Evolutionary conservation across 257 asterid genomes (phyloP).

Genomic region (Euphrasia confusa): DNA sequence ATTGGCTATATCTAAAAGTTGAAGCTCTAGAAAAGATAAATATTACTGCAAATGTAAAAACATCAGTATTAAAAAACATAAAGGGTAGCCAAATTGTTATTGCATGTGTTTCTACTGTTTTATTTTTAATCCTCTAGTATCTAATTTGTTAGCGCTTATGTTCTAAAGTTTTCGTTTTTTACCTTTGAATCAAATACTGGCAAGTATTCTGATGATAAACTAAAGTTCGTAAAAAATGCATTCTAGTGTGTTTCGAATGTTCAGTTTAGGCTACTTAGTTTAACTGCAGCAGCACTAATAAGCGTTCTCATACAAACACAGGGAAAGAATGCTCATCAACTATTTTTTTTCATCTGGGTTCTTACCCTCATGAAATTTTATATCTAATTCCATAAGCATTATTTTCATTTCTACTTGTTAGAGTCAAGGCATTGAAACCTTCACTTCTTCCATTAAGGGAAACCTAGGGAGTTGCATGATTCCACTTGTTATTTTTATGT

Average conservation of each 20-base stretch:
- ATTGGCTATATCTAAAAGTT: constrained; percentile 1
- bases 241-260: background rate
- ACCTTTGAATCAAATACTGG: background rate
- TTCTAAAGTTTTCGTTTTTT: background rate
- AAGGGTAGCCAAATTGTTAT: background rate
- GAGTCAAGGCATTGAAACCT: background rate
- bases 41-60: background rate
- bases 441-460: constrained; percentile 13
- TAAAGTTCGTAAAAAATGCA: constrained; percentile 3
- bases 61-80: background rate
- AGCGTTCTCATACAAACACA: background rate
- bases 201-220: constrained; percentile 5
- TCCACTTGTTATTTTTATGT: constrained; percentile 11
- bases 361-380: background rate
- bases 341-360: constrained; percentile 1
- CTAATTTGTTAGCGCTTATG: background rate
- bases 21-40: constrained; percentile 6
- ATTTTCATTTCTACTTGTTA: constrained; percentile 10
- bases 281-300: background rate
- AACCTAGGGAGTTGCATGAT: constrained; percentile 15
- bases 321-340: constrained; percentile 11
- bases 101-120: background rate
- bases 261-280: constrained; percentile 15
- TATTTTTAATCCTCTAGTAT: background rate
- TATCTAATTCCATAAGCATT: constrained; percentile 11